Evolutionary conservation across 1,139 yeast genomes (phyloP).

Genomic region (Pichia sp.): DNA sequence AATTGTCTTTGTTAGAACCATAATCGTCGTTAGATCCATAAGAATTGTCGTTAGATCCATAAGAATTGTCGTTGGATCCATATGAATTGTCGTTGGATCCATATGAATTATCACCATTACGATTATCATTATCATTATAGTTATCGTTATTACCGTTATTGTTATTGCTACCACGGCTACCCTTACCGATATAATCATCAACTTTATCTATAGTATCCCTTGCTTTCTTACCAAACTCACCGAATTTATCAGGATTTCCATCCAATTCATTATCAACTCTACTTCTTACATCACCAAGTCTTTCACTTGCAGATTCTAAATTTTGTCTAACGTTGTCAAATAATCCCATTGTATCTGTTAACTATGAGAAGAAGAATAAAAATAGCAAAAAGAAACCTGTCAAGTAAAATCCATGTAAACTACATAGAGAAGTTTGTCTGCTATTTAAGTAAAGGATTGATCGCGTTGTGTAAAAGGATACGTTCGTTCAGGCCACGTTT

Average conservation of each 20-base stretch:
- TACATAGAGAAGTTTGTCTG: too few species aligned
- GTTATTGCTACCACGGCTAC: not conserved
- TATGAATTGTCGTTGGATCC: too few species aligned
- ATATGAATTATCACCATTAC: too few species aligned
- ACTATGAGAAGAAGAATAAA: not conserved
- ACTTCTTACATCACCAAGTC: not conserved
- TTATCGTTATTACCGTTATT: slow-evolving; percentile 9
- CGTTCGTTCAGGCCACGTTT: too few species aligned
- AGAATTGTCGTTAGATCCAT: too few species aligned
- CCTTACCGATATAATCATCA: not conserved
- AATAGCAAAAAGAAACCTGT: not conserved
- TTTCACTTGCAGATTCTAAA: not conserved
- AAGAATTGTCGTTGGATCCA: too few species aligned
- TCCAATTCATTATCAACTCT: not conserved
- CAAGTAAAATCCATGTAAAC: too few species aligned
- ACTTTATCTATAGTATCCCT: slow-evolving; percentile 8
- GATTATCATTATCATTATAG: too few species aligned
- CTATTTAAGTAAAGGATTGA: too few species aligned
- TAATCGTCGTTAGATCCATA: too few species aligned
- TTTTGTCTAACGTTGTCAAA: slow-evolving; percentile 1
- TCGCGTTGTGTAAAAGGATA: too few species aligned
- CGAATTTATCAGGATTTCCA: slow-evolving; percentile 9
- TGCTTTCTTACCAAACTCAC: slow-evolving; percentile 11
- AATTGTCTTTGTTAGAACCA: slow-evolving; percentile 6
- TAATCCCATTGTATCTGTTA: slow-evolving; percentile 4